These are phyloP conservation scores for Phytophthora cajani DNA, from an alignment of 352 stramenopile genomes.

Conservation along the genomic window DNA sequence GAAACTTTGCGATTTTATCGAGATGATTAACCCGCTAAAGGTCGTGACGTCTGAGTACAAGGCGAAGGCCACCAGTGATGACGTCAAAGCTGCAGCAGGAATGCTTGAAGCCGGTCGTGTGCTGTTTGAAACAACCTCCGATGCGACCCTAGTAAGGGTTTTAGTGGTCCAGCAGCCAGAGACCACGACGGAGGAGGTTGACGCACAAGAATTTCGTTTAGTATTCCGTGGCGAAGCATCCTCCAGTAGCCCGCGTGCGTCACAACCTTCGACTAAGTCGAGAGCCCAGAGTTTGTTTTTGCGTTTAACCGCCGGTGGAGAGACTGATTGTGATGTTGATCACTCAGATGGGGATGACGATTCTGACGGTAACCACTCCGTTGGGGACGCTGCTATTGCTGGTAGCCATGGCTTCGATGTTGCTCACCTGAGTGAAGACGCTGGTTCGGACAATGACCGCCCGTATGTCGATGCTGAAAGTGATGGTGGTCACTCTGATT, in stretches of 20 bases:
- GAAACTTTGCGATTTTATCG: background rate
- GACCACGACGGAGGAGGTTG: background rate
- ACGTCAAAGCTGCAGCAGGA: background rate
- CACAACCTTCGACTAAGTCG: background rate
- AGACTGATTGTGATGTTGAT: background rate
- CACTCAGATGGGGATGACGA: background rate
- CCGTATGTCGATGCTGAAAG: no score
- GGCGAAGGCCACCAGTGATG: background rate
- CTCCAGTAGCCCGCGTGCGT: no score
- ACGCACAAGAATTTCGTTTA: background rate
- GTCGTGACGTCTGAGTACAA: background rate
- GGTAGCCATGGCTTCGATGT: no score
- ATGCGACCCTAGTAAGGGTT: background rate
- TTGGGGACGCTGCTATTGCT: no score
- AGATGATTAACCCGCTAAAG: background rate
- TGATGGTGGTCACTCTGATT: background rate
- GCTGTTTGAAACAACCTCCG: background rate
- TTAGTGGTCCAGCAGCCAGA: background rate
- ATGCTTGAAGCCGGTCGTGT: background rate
- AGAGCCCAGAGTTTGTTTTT: background rate
- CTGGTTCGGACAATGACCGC: no score
- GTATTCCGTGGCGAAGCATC: background rate
- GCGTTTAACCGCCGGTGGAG: background rate
- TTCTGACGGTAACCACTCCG: background rate
- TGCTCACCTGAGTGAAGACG: no score